Evolutionary conservation across 164 flowering plant genomes (phyloP).

Genomic region (Piper betle): DNA sequence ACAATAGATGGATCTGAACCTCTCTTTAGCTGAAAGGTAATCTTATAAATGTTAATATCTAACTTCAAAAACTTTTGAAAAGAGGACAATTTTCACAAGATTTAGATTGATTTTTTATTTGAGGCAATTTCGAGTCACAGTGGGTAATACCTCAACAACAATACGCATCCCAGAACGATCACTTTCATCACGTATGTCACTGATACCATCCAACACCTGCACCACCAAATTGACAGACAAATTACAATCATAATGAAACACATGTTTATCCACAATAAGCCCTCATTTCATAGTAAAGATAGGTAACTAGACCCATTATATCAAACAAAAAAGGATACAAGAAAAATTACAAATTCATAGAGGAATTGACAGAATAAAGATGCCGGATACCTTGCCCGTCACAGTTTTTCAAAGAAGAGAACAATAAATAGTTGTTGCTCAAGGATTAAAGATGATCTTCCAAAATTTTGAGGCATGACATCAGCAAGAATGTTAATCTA

Average conservation of each 20-base stretch:
- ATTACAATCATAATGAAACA: neutral
- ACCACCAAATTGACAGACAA: neutral
- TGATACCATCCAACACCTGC: slow-evolving; percentile 81
- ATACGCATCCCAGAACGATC: slow-evolving; percentile 97
- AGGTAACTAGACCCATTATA: too few species aligned
- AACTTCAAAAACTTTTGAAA: too few species aligned
- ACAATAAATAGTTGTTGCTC: neutral
- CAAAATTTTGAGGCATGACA: too few species aligned
- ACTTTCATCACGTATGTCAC: slow-evolving; percentile 99
- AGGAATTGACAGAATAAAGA: neutral
- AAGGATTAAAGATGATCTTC: too few species aligned
- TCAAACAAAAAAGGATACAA: neutral
- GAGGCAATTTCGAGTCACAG: too few species aligned
- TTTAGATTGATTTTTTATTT: too few species aligned
- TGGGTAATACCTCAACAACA: slow-evolving; percentile 70
- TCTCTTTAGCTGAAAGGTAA: slow-evolving; percentile 53
- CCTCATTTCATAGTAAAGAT: slow-evolving; percentile 13
- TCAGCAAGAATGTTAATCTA: too few species aligned
- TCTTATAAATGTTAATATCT: neutral
- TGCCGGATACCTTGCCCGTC: neutral
- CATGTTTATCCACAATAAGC: neutral
- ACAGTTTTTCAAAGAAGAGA: neutral
- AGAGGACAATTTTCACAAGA: too few species aligned
- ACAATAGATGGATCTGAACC: slow-evolving; percentile 83
- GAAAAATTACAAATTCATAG: neutral